A percentile compares a stretch with the other conserved stretches of the same genome.
Evolutionary conservation across 2,329 filamentous ascomycete species (phyloP).

Genomic region (Paecilomyces variotii): DNA sequence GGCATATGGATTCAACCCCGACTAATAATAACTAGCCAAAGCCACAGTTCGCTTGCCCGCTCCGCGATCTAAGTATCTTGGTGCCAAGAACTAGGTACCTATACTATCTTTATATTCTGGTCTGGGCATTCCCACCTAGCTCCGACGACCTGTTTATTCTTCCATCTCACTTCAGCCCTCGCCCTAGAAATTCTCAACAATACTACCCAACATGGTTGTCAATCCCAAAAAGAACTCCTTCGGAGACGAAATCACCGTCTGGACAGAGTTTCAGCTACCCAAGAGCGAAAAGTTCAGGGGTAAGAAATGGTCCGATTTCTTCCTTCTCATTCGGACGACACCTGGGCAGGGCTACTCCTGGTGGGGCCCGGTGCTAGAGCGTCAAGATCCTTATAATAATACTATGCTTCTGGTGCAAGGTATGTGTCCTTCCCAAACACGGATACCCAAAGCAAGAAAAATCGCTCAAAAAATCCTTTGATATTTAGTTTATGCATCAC

Average conservation of each 20-base stretch:
- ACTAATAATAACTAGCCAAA: constrained; percentile 8
- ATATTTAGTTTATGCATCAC: neutral
- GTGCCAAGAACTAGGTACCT: too few species aligned
- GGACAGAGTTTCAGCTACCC: neutral
- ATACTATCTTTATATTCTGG: too few species aligned
- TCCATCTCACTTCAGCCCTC: too few species aligned
- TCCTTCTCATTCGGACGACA: neutral
- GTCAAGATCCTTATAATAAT: neutral
- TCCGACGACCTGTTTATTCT: too few species aligned
- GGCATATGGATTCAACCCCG: constrained; percentile 42
- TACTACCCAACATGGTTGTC: neutral
- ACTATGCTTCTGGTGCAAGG: neutral
- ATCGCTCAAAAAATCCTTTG: neutral
- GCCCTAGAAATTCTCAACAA: too few species aligned
- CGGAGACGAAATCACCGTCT: neutral
- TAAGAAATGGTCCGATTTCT: neutral
- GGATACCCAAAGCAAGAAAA: neutral
- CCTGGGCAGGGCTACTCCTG: neutral
- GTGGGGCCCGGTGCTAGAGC: neutral
- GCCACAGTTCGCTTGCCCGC: too few species aligned
- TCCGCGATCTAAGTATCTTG: too few species aligned
- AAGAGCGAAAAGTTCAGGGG: neutral
- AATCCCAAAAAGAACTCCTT: neutral
- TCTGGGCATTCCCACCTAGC: too few species aligned
- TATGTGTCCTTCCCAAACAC: neutral